phyloP scores from a whole-genome alignment of 2,329 filamentous ascomycete genomes.

The Coleophoma eucalyptorum region DNA sequence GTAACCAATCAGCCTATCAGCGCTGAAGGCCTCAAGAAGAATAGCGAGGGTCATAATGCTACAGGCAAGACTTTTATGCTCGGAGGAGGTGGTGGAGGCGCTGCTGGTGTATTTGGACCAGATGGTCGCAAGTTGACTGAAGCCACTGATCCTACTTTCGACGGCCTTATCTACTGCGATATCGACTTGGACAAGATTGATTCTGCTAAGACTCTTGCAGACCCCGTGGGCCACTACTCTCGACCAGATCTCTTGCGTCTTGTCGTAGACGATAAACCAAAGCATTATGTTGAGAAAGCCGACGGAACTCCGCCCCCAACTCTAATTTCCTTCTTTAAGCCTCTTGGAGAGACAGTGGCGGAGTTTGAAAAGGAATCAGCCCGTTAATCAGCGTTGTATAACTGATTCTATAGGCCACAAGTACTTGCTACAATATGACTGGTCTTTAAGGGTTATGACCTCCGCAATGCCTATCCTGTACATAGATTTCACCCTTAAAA shows the following conservation, averaged over 20 bases:
- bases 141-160: conserved; percentile 44
- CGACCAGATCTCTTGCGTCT: conserved; percentile 10
- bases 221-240: conserved; percentile 11
- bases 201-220: conserved; percentile 6
- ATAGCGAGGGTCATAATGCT: conserved; percentile 2
- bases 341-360: too few species aligned
- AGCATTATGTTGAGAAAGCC: neutral
- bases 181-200: conserved; percentile 9
- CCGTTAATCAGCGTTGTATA: too few species aligned
- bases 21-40: conserved; percentile 41
- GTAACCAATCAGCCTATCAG: conserved; percentile 50
- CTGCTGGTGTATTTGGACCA: conserved; percentile 48
- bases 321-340: too few species aligned
- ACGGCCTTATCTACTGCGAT: conserved; percentile 45
- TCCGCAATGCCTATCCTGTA: too few species aligned
- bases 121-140: conserved; percentile 41
- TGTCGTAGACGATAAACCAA: neutral
- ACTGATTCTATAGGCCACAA: too few species aligned
- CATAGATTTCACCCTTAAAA: too few species aligned
- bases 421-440: too few species aligned
- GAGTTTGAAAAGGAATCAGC: too few species aligned
- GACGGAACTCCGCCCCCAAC: neutral
- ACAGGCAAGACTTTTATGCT: conserved; percentile 40
- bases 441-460: too few species aligned
- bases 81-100: conserved; percentile 36